phyloP scores from a whole-genome alignment of 371 early-diverging fungal genomes.

The Lichtheimia ornata region DNA sequence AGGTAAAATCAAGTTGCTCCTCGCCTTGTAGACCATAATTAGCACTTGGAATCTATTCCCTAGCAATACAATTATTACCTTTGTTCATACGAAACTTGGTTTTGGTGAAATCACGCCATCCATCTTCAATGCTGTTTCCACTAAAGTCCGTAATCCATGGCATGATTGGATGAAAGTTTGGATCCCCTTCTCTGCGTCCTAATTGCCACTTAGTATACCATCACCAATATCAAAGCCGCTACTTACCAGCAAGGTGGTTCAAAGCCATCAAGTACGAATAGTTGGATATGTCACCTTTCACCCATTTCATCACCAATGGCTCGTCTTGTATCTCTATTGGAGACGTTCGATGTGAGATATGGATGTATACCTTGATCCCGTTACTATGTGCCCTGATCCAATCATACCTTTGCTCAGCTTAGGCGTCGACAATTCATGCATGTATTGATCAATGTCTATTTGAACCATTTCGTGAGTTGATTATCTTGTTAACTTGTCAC shows the following conservation, averaged over 20 bases:
- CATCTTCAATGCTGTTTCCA: slow-evolving; percentile 49
- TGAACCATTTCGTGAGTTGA: background rate
- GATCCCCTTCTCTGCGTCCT: slow-evolving; percentile 69
- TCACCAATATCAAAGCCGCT: no score
- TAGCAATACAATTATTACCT: slow-evolving; percentile 21
- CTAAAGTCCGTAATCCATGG: slow-evolving; percentile 77
- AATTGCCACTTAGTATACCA: background rate
- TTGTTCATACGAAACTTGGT: slow-evolving; percentile 75
- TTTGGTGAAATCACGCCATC: slow-evolving; percentile 67
- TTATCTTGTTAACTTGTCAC: background rate
- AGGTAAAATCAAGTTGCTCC: slow-evolving; percentile 71
- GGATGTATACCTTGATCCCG: background rate
- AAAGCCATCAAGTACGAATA: slow-evolving; percentile 83
- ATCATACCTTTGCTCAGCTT: slow-evolving; percentile 27
- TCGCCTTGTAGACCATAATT: slow-evolving; percentile 42
- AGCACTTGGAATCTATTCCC: background rate
- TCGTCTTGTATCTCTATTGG: slow-evolving; percentile 50
- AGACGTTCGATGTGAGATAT: background rate
- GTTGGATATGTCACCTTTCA: slow-evolving; percentile 74
- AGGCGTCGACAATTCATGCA: slow-evolving; percentile 19
- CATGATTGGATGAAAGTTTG: slow-evolving; percentile 73
- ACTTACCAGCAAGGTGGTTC: slow-evolving; percentile 73
- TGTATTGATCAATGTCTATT: slow-evolving; percentile 26
- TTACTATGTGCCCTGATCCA: background rate
- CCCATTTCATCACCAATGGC: slow-evolving; percentile 71